Evolutionary conservation across 108 stramenopile species (phyloP).

Genomic region (Fistulifera solaris): DNA sequence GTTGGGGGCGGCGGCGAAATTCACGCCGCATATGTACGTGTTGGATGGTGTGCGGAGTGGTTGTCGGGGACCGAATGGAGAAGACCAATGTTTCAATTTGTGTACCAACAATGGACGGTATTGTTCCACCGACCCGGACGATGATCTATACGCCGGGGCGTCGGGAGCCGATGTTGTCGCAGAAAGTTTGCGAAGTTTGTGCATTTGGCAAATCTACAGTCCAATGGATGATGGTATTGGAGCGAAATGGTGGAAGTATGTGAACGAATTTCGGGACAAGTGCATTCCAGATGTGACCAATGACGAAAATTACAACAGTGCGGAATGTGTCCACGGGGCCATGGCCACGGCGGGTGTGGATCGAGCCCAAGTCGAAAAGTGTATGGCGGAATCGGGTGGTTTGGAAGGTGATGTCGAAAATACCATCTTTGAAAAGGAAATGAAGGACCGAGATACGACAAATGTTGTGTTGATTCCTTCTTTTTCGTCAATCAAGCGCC

Average conservation of each 20-base stretch:
- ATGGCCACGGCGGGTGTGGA: slow-evolving; percentile 61
- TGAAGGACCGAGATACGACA: slow-evolving; percentile 35
- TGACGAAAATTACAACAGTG: slow-evolving; percentile 66
- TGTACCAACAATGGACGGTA: slow-evolving; percentile 93
- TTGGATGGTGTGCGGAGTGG: slow-evolving; percentile 55
- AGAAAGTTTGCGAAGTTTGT: slow-evolving; percentile 79
- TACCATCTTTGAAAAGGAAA: slow-evolving; percentile 54
- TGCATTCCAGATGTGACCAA: slow-evolving; percentile 41
- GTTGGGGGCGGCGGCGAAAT: slow-evolving; percentile 60
- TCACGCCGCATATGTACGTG: slow-evolving; percentile 81
- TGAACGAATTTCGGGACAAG: slow-evolving; percentile 55
- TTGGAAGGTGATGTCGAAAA: slow-evolving; percentile 51
- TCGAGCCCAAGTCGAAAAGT: slow-evolving; percentile 55
- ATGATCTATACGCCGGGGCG: slow-evolving; percentile 57
- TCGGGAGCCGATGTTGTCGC: slow-evolving; percentile 78
- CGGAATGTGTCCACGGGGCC: too few relatives aligned
- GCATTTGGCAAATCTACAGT: slow-evolving; percentile 69
- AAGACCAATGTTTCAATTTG: slow-evolving; percentile 70
- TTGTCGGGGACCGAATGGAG: slow-evolving; percentile 66
- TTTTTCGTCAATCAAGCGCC: slow-evolving; percentile 81
- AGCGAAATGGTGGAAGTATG: slow-evolving; percentile 79
- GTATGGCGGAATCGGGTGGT: slow-evolving; percentile 84
- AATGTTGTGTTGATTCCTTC: slow-evolving; percentile 77
- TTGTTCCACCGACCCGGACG: neutral
- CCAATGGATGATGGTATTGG: slow-evolving; percentile 63